Base-by-base conservation (phyloP, 2,329 filamentous ascomycete genomes). In the Alternaria sp. region DNA sequence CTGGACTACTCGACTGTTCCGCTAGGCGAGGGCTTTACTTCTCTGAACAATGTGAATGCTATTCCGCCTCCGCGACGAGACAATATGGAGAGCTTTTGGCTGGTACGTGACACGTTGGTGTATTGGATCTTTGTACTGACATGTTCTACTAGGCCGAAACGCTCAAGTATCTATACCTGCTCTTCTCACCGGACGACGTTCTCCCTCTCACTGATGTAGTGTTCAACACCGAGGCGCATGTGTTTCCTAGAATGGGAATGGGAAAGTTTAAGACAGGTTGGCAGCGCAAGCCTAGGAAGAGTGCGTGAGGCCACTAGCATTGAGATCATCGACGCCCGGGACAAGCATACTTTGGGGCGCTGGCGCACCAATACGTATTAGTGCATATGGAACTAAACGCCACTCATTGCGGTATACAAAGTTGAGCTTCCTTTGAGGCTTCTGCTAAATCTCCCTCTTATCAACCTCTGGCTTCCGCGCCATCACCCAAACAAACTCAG, bases 401-500 rank as follows among this genome's bases (percentile, higher is more conserved):
- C 9, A 40, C 15, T 40, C 2, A 17, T 40, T 40, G 15, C 5
- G 15, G 15, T 9, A 17, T 17, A 40, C 8, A 17, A 10, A 17
- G 36, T 40, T 40, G 36, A 40, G 15, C 15, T 40, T 40, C 0
- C 17, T 40, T 40, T 10, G 36, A 40, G 36, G 0, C 15, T 40
- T 40, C 15, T 10, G n/a, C 36, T 40, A 40, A 9, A 13, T 57
- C 15, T 50, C 13, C 47, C 55, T 45, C 40, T 43, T 15, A 21
- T 51, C 15, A 17, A 23, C 30, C 9, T 45, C 50, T 19, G 56
- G 47, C 40, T 66, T 68, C 46, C 51, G 57, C 30, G 66, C 66
- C 40, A 64, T 50, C 3, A 68, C 44, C 66, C 66, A 68, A 21
- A 68, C 11, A 57, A 68, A 68, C 49, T 62, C 52, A 12, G 57